A percentile compares a stretch with the other conserved stretches of the same genome.
Conservation (phyloP, 2,329 filamentous ascomycete species). For the Scortechinia acanthostroma region DNA sequence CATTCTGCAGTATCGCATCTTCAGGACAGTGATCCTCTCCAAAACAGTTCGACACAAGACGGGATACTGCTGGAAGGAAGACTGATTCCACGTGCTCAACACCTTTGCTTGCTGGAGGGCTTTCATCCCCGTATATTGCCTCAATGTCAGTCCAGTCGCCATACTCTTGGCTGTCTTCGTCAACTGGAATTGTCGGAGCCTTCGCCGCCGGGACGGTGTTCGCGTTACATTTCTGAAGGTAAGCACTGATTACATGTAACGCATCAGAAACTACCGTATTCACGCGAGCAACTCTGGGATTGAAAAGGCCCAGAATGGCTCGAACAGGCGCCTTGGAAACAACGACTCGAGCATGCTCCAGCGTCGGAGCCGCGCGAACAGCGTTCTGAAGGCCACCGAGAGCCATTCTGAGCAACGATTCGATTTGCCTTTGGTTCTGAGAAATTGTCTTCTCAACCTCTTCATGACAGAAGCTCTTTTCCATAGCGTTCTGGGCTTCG, state of each 20-base stretch:
- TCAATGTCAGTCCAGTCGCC: slow-evolving; percentile 46
- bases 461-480: slow-evolving; percentile 27
- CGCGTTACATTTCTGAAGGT: slow-evolving; percentile 18
- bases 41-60: slow-evolving; percentile 51
- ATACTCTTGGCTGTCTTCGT: slow-evolving; percentile 41
- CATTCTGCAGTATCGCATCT: slow-evolving; percentile 37
- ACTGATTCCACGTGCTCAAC: slow-evolving; percentile 25
- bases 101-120: slow-evolving; percentile 12
- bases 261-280: slow-evolving; percentile 36
- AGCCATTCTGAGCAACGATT: slow-evolving; percentile 39
- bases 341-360: slow-evolving; percentile 28
- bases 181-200: slow-evolving; percentile 8
- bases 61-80: slow-evolving; percentile 36
- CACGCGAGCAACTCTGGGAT: slow-evolving; percentile 31
- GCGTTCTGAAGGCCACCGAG: slow-evolving; percentile 38
- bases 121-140: slow-evolving; percentile 24
- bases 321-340: slow-evolving; percentile 30
- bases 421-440: slow-evolving; percentile 46
- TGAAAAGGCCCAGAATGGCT: slow-evolving; percentile 39
- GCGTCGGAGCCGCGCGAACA: slow-evolving; percentile 25
- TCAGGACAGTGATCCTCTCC: slow-evolving; percentile 44
- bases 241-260: slow-evolving; percentile 34
- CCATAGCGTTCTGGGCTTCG: slow-evolving; percentile 34
- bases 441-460: slow-evolving; percentile 40
- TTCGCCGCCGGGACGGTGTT: slow-evolving; percentile 5